Evolutionary conservation across 2,329 filamentous ascomycete genomes (phyloP), one percentile per base, ranked within the genome.

Genomic region (Diaporthe humulicola): DNA sequence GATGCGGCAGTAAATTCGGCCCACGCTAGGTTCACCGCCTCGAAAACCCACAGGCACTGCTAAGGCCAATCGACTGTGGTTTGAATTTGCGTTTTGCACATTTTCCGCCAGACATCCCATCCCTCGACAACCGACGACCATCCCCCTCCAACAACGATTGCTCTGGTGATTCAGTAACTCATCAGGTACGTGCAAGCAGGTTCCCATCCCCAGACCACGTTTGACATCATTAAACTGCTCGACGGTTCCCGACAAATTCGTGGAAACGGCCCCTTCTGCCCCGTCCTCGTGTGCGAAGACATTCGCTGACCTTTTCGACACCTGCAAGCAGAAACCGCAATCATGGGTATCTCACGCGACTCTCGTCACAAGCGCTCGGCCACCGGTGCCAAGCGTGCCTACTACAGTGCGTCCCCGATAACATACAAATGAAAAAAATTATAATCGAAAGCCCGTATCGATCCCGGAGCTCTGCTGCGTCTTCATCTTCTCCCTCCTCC

Each of bases 301-400:
- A 28, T 66, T 60, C 54, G 76, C 79, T 80, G 78, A 83, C 77
- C 76, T 14, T 78, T 66, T 75, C 42, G 77, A 75, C 76, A 80
- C 74, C 76, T 73, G 22, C 42, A 80, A 83, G 80, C 87, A 93
- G 90, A 90, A 90, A 90, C 89, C 89, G 93, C 92, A 94, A 94
- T 93, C 90, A 96, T 96, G 94, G 94, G 97, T 99, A 98, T 99
- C 91, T 98, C 96, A 90, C 95, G 97, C 91, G 96, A 98, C 91
- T 98, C 95, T 88, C 95, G 97, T 91, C 97, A 99, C 93, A 99
- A 99, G 94, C 96, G 97, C 90, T 96, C 95, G 89, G 96, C 96
- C 88, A 94, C 97, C 88, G 97, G 97, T 92, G 97, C 97, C 86
- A 99, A 99, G 94, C 93, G 94, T 87, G 91, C 94, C 89, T 94